A percentile compares a stretch with the other conserved stretches of the same genome.
Evolutionary conservation across 202 grass and related monocot genomes (phyloP).

Genomic region (Setaria italica): DNA sequence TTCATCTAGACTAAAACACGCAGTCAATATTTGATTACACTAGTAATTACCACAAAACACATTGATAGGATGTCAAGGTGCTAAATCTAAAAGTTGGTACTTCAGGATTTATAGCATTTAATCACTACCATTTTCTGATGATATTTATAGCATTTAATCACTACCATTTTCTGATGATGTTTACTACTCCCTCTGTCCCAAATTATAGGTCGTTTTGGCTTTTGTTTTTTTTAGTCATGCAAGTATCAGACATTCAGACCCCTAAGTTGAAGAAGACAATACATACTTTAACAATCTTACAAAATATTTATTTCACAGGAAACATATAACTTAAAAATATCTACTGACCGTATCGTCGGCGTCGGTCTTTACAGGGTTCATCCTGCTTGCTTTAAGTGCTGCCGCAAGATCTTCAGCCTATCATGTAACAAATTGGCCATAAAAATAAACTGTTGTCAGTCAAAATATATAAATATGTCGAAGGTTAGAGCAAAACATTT

Average conservation of each 20-base stretch:
- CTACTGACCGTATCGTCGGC: constrained; percentile 67
- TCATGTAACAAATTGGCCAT: constrained; percentile 33
- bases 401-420: constrained; percentile 96
- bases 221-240: neutral
- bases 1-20: constrained; percentile 6
- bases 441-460: constrained; percentile 4
- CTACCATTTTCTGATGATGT: neutral
- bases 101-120: constrained; percentile 1
- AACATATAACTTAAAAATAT: constrained; percentile 25
- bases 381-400: constrained; percentile 79
- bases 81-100: neutral
- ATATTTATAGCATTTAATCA: neutral
- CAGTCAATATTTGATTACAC: constrained; percentile 20
- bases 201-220: too few species aligned
- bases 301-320: neutral
- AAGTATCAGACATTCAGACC: neutral
- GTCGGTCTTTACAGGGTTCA: constrained; percentile 59
- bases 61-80: neutral
- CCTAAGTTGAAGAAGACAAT: neutral
- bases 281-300: neutral
- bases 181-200: too few species aligned
- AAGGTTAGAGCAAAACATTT: constrained; percentile 31
- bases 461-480: constrained; percentile 5
- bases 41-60: neutral
- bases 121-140: constrained; percentile 1